Percentiles rank a stretch among this genome's conserved stretches.
Evolutionary conservation across 169 alveolate species (phyloP).

Genomic region (Cryptosporidium sp.): DNA sequence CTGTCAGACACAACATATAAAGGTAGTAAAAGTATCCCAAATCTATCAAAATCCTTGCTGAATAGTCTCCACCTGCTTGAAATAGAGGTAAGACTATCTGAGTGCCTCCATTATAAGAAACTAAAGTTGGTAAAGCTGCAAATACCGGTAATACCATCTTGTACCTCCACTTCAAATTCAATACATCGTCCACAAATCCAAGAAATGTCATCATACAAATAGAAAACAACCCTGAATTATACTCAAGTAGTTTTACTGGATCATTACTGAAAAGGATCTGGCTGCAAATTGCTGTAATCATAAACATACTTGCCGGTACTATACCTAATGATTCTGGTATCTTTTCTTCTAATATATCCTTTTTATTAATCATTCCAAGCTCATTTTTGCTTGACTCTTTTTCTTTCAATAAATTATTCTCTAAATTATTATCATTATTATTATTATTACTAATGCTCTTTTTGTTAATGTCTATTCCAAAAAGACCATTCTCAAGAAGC

Average conservation of each 20-base stretch:
- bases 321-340: conserved; percentile 92
- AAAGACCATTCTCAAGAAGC: conserved; percentile 69
- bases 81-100: conserved; percentile 85
- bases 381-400: neutral
- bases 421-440: neutral
- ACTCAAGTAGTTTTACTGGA: conserved; percentile 81
- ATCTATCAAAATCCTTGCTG: conserved; percentile 81
- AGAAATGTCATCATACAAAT: conserved; percentile 89
- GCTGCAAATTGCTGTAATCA: conserved; percentile 82
- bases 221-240: conserved; percentile 89
- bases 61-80: conserved; percentile 76
- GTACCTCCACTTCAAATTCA: conserved; percentile 92
- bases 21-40: conserved; percentile 89
- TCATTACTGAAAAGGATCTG: conserved; percentile 82
- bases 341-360: conserved; percentile 17
- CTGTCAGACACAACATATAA: conserved; percentile 87
- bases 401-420: neutral
- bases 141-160: conserved; percentile 90
- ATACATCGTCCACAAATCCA: conserved; percentile 93
- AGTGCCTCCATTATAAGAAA: conserved; percentile 91
- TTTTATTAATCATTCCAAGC: neutral
- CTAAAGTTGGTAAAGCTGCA: conserved; percentile 90
- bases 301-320: conserved; percentile 87
- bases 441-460: neutral
- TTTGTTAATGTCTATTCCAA: conserved; percentile 78